phyloP scores from a whole-genome alignment of 2,329 filamentous ascomycete genomes.

The Aspergillus floridensis region DNA sequence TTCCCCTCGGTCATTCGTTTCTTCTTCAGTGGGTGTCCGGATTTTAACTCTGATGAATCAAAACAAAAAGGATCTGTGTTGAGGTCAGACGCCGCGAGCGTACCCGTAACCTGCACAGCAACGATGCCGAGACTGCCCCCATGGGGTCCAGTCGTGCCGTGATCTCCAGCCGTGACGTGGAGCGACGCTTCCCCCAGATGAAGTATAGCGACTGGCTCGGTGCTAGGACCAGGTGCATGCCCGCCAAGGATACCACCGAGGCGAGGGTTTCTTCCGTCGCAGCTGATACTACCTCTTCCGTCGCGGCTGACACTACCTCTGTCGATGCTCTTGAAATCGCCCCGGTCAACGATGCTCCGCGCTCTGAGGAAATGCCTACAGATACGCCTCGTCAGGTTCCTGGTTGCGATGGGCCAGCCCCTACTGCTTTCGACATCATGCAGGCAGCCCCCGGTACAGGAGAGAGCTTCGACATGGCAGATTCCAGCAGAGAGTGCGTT shows the following conservation, averaged over 20 bases:
- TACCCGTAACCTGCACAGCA: background rate
- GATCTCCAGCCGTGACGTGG: slow-evolving; percentile 11
- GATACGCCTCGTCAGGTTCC: background rate
- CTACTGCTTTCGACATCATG: background rate
- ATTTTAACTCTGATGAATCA: too few species aligned
- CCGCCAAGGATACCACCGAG: background rate
- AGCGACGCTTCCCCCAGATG: slow-evolving; percentile 15
- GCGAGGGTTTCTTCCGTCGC: background rate
- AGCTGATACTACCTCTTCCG: too few species aligned
- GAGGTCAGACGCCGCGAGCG: slow-evolving; percentile 9
- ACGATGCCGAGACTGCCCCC: slow-evolving; percentile 15
- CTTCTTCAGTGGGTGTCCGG: too few species aligned
- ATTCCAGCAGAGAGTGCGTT: slow-evolving; percentile 57
- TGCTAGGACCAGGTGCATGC: background rate
- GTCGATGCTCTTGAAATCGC: background rate
- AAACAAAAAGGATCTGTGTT: slow-evolving; percentile 12
- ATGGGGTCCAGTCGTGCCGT: slow-evolving; percentile 4
- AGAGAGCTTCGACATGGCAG: background rate
- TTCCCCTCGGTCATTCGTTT: background rate
- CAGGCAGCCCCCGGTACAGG: background rate
- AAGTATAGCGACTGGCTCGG: slow-evolving; percentile 16
- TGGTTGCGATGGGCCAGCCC: background rate
- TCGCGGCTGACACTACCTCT: too few species aligned
- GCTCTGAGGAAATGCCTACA: background rate
- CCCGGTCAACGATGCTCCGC: background rate